A percentile compares a stretch with the other conserved stretches of the same genome.
phyloP scores from a whole-genome alignment of 768 basidiomycete species.

The Auriculariales sp. region DNA sequence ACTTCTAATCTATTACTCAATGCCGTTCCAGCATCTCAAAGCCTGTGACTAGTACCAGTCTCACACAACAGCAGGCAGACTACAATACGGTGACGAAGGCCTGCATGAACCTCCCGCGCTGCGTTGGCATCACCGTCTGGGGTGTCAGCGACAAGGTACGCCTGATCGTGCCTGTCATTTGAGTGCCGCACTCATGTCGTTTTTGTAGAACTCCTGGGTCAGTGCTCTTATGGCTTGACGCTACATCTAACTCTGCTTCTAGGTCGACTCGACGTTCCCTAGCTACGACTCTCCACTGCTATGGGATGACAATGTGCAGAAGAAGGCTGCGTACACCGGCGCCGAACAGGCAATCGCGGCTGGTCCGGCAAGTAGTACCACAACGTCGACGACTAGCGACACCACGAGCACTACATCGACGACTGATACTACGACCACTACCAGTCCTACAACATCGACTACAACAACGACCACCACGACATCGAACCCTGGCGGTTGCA shows the following conservation, averaged over 20 bases:
- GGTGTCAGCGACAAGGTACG: not conserved
- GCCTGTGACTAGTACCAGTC: not conserved
- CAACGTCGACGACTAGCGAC: no score
- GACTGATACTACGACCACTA: no score
- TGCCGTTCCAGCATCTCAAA: not conserved
- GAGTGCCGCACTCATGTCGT: not conserved
- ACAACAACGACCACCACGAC: no score
- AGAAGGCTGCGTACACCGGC: not conserved
- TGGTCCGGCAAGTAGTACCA: no score
- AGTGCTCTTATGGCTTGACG: no score
- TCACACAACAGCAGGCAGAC: not conserved
- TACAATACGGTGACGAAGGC: not conserved
- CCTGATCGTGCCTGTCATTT: not conserved
- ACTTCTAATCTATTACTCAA: no score
- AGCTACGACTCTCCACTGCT: not conserved
- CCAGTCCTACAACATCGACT: no score
- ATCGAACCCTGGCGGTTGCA: no score
- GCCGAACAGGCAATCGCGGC: no score
- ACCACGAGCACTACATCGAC: no score
- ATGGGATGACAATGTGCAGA: not conserved
- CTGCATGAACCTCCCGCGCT: not conserved
- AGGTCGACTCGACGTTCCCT: not conserved
- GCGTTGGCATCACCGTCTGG: not conserved
- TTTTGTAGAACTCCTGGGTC: not conserved
- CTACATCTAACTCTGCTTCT: no score